Base-by-base conservation (phyloP, 257 asterid species). In the Apocynum venetum region DNA sequence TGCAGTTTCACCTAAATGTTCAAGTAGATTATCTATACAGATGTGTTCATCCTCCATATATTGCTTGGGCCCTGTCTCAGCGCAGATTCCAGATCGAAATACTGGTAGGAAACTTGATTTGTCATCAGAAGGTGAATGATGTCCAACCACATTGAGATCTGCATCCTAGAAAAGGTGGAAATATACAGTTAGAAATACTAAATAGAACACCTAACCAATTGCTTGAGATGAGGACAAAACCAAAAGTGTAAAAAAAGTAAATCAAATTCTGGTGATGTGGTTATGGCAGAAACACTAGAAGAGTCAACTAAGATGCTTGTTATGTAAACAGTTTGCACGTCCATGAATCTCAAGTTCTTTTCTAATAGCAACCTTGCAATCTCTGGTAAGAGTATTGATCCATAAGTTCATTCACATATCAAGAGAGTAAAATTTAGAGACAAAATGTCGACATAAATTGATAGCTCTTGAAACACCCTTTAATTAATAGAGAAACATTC, bases 41-140 rank as follows among this genome's bases (percentile, higher is more conserved):
- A 94, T 81, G 81, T 91, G 94, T 78, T 89, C 96, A 47, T 94
- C 98, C 87, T 94, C 98, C 98, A 94, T 94, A 81, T 89, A 89
- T 56, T 81, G 94, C 85, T 94, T 94, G 41, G 98, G 93, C 75
- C 98, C 98, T 87, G 82, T 89, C 88, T 94, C 98, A 76, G 96
- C 97, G 78, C 97, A 94, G 85, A 92, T 89, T 78, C 98, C 98
- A 12, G 97, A 94, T 53, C 95, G 93, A 59, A 92, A 89, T 55
- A 86, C 77, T 10, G 97, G 98, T 48, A 82, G 46, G 77, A 86
- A 94, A 84, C 82, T 81, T 63, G 97, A 90, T 64, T 82, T 82
- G 67, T 83, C 79, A 43, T 91, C 89, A 44, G 91, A 49, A 56
- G 91, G 92, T 53, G 89, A 86, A n/a, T 76, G 84, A 43, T 79